These are phyloP conservation scores for Maudiozyma bulderi DNA, from an alignment of 805 yeast species.

Conservation along the genomic window DNA sequence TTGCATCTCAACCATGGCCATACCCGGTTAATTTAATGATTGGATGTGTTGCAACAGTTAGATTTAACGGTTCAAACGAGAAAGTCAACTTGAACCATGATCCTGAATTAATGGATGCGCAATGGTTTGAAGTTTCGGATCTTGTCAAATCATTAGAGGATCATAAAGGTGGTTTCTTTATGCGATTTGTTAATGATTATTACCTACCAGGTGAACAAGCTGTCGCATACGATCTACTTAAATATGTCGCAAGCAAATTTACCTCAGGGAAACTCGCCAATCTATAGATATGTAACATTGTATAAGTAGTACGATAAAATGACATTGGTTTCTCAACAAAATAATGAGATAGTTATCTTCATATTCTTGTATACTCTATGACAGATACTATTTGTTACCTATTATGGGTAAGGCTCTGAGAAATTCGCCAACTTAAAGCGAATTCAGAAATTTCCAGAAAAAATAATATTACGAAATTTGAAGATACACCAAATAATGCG, in stretches of 20 bases:
- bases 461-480: too few relatives aligned
- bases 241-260: slow-evolving; percentile 5
- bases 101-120: slow-evolving; percentile 75
- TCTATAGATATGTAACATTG: not conserved
- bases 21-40: slow-evolving; percentile 90
- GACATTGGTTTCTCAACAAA: too few relatives aligned
- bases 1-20: slow-evolving; percentile 94
- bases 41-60: slow-evolving; percentile 80
- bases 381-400: too few relatives aligned
- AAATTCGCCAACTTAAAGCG: too few relatives aligned
- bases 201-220: slow-evolving; percentile 26
- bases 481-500: too few relatives aligned
- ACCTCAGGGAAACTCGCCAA: not conserved
- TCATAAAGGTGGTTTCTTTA: slow-evolving; percentile 13
- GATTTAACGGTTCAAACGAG: slow-evolving; percentile 56
- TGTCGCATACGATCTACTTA: slow-evolving; percentile 22
- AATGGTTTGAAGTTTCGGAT: slow-evolving; percentile 63
- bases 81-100: slow-evolving; percentile 67
- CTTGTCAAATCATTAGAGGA: slow-evolving; percentile 34
- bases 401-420: too few relatives aligned
- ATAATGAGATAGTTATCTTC: too few relatives aligned
- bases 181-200: slow-evolving; percentile 14
- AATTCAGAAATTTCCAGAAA: too few relatives aligned
- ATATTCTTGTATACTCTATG: too few relatives aligned
- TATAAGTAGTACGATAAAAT: not conserved